Evolutionary conservation across 1,284 basidiomycete genomes (phyloP).

Genomic region (Pholiota adiposa): DNA sequence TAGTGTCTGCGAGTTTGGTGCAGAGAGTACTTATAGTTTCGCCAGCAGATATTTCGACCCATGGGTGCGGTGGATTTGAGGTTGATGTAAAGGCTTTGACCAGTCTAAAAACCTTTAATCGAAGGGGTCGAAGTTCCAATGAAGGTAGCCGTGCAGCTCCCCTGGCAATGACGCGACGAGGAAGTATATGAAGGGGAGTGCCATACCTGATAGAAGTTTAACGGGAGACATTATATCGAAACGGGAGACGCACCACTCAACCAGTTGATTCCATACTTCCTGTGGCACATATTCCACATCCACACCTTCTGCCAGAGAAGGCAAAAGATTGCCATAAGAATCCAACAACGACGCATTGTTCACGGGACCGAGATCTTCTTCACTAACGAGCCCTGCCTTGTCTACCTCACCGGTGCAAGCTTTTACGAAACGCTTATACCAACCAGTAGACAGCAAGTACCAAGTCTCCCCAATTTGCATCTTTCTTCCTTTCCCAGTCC

Average conservation of each 20-base stretch:
- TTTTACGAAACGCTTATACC: slow-evolving; percentile 78
- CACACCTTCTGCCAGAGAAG: slow-evolving; percentile 62
- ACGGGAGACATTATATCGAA: slow-evolving; percentile 10
- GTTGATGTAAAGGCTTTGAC: slow-evolving; percentile 30
- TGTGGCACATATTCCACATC: slow-evolving; percentile 83
- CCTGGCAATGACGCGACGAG: slow-evolving; percentile 68
- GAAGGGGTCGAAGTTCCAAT: slow-evolving; percentile 84
- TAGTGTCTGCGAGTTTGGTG: slow-evolving; percentile 39
- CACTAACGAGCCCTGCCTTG: slow-evolving; percentile 65
- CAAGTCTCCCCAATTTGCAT: slow-evolving; percentile 75
- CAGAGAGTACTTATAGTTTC: slow-evolving; percentile 51
- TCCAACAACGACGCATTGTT: slow-evolving; percentile 73
- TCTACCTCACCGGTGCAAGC: slow-evolving; percentile 69
- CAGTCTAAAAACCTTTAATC: slow-evolving; percentile 64
- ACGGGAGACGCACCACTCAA: slow-evolving; percentile 59
- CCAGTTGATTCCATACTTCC: slow-evolving; percentile 73
- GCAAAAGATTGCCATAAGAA: slow-evolving; percentile 51
- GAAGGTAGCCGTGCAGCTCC: slow-evolving; percentile 54
- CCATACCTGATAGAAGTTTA: slow-evolving; percentile 66
- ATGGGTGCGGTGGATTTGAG: slow-evolving; percentile 29
- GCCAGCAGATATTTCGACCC: slow-evolving; percentile 53
- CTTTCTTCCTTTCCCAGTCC: slow-evolving; percentile 45
- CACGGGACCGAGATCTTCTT: slow-evolving; percentile 72
- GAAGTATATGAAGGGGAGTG: slow-evolving; percentile 52
- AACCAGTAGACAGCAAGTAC: slow-evolving; percentile 73